These are phyloP conservation scores for Auxenochlorella pyrenoidosa DNA, from an alignment of 139 green algal genomes.

Conservation along the genomic window DNA sequence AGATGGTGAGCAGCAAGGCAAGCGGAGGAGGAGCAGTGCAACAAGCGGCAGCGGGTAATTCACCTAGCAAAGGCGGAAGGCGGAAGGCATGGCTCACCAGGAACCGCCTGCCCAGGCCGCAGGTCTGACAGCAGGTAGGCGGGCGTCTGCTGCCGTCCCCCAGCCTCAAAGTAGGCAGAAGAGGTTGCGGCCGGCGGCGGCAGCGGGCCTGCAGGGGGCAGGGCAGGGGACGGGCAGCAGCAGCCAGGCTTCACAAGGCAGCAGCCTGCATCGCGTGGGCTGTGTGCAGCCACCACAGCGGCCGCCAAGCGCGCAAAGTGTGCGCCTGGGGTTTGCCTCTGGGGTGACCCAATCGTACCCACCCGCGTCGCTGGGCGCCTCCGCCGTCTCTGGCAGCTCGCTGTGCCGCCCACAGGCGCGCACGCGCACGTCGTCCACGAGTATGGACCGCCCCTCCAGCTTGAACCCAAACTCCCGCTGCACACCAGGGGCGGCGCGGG, in stretches of 20 bases:
- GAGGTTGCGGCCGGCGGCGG: constrained; percentile 49
- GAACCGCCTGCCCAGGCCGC: constrained; percentile 62
- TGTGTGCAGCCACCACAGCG: too few relatives aligned
- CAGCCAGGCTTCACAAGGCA: not conserved
- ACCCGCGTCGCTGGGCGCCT: not conserved
- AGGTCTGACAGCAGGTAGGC: constrained; percentile 82
- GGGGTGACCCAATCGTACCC: not conserved
- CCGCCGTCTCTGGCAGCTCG: not conserved
- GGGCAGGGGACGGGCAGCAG: not conserved
- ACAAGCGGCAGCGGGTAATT: not conserved
- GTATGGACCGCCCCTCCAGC: constrained; percentile 75
- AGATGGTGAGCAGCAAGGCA: not conserved
- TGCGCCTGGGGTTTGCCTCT: too few relatives aligned
- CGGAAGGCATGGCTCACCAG: not conserved
- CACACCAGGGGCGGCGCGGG: not conserved
- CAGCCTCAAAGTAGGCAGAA: constrained; percentile 68
- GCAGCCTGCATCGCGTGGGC: too few relatives aligned
- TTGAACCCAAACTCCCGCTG: constrained; percentile 94
- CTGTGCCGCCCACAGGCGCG: constrained; percentile 29
- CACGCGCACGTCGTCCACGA: constrained; percentile 93
- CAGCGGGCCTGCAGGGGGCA: constrained; percentile 39
- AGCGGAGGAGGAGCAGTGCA: too few relatives aligned
- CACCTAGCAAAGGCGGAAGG: too few relatives aligned
- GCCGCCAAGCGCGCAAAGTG: too few relatives aligned
- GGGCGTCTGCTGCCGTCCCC: constrained; percentile 77